Evolutionary conservation across 2,329 filamentous ascomycete genomes (phyloP), one percentile per base, ranked within the genome.

Genomic region (Cladosporium cucumerinum): DNA sequence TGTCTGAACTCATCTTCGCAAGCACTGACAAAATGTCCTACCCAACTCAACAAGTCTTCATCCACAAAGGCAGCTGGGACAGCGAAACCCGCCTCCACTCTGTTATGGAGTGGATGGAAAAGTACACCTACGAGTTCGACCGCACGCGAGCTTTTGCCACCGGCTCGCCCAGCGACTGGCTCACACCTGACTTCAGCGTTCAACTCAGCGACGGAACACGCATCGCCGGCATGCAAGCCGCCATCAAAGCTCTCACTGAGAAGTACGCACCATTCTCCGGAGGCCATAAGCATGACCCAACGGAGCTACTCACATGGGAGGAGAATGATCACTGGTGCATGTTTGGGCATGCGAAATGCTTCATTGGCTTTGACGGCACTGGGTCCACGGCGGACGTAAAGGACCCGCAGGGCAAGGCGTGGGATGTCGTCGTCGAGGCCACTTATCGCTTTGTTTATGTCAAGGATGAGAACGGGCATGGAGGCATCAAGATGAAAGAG

Each of bases 51-150:
- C 65, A 66, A 52, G 66, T 65, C 57, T 73, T 70, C 60, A 61
- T 73, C 62, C 61, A 67, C 57, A 48, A 64, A 10, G 70, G 68
- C 23, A 54, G 28, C 48, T 72, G 71, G 68, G 66, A 66, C 61
- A 65, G 67, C n/a, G 63, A 68, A 2, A 69, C 65, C 25, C 71
- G 70, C 26, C 39, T 62, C 18, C 72, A 73, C 51, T 70, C 71
- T 16, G 66, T 66, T 16, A 69, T 72, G 69, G 69, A 68, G 30
- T 74, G 67, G 67, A 70, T 73, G 67, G 68, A 72, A 48, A n/a
- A 69, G 5, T 73, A 73, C 67, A 72, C 70, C 23, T 58, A 32
- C 11, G 61, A 58, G 61, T 63, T 68, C 49, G 62, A 72, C 63
- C 69, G 71, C 57, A 64, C 26, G 5, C 61, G 66, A 30, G 59